Base-by-base conservation (phyloP, 2,329 filamentous ascomycete genomes). In the Torrubiella hemipterigena region DNA sequence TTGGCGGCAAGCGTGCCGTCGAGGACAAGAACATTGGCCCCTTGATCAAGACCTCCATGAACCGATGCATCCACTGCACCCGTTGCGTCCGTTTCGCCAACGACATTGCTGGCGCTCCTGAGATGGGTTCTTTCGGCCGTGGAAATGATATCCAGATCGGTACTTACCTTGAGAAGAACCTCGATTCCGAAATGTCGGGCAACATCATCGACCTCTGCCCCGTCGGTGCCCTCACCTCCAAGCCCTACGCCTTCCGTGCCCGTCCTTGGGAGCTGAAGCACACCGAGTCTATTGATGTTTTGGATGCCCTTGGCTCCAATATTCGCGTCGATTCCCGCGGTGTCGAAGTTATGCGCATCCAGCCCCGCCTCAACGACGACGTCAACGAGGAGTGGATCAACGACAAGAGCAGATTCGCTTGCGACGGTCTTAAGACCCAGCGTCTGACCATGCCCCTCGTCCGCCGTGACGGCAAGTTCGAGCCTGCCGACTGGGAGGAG, bases 321-420 rank as follows among this genome's bases (percentile, higher is more conserved):
- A 93, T 98, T 48, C 79, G 91, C 27, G 78, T 96, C 27, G 91
- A 98, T 60, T 81, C 86, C 35, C 77, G 91, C 50, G 91, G 91
- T 37, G 67, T 95, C 42, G 87, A 96, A 62, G 89, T 98, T 31
- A 94, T 98, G 87, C 80, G 91, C 47, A 71, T 98, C 38, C 54
- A 95, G 12, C 91, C 91, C 37, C 76, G 91, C 47, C 69, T 98
- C 38, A 98, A 98, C 55, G 91, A 98, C 53, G 87, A 96, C 48
- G 77, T 98, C 48, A 98, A 98, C 58, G 91, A 98, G 65, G 91
- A 98, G 60, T 98, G 91, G 91, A 96, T 98, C 57, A 91, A 96
- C 60, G 91, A 98, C 67, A 98, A 96, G 71, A 79, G 85, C 24
- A 77, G 91, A 42, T 98, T 96, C 55, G 89, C 91, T 25, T 93